Base-by-base conservation (phyloP, 1,284 basidiomycete species). In the Ustilago sp. region DNA sequence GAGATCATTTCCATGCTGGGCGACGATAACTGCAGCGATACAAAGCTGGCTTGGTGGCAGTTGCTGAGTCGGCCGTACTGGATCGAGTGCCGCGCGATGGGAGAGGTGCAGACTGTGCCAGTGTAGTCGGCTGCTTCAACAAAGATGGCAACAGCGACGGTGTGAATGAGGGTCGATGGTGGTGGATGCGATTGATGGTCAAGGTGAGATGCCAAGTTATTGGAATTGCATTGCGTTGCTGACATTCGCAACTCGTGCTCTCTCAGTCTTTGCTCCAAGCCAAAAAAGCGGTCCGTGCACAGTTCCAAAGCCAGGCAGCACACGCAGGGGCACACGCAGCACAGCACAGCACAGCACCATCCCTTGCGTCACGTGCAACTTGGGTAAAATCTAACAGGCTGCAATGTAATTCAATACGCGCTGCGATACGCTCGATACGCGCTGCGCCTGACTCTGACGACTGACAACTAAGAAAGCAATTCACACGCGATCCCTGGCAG, bases 1-100 rank as follows among this genome's bases (percentile, higher is more conserved):
- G 82, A 77, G 59, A 85, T 73, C 77, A 77, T 74, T 68, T 85
- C 83, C 81, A 83, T 84, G 48, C 7, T 68, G 79, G 70, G 61
- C 74, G 32, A 54, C 4, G 17, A 52, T 17, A 34, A 48, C 38
- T 23, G 17, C 8, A 12, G 9, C 45, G 13, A 13, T 17, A 31
- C n/a, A 39, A 48, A 48, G 45, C 19, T 9, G 23, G 4, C n/a
- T 8, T 48, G 1, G 41, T 48, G 23, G 23, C 4, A 19, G 13
- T 23, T 19, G 43, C 43, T 45, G 2, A 45, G n/a, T 23, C 43
- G 43, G 7, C 7, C 17, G 17, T n/a, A 11, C 23, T 19, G 19
- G 19, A 45, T 45, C 23, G 23, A 28, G 19, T 45, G 17, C 43
- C 43, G 11, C 43, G 11, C 43, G 12, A 43, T 28, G 4, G 11